Evolutionary conservation across 345 rosid genomes (phyloP).

Genomic region (Cardamine resedifolia): DNA sequence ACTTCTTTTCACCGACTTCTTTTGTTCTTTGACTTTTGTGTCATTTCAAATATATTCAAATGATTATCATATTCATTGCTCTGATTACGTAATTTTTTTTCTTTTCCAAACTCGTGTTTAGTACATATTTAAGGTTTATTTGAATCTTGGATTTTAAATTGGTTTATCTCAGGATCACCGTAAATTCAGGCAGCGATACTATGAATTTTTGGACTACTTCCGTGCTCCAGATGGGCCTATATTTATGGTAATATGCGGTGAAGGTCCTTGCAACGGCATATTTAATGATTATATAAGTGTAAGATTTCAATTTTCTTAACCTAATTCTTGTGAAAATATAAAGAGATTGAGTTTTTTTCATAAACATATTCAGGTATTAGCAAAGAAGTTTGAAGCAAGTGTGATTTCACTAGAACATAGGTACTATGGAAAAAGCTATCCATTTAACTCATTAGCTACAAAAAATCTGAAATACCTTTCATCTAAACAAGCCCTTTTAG

Average conservation of each 20-base stretch:
- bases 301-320: constrained; percentile 27
- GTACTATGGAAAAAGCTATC: constrained; percentile 83
- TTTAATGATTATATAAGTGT: constrained; percentile 69
- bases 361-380: constrained; percentile 55
- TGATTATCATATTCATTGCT: background rate
- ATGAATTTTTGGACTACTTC: constrained; percentile 70
- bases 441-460: constrained; percentile 57
- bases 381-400: constrained; percentile 92
- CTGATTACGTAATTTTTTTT: background rate
- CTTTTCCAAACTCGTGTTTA: background rate
- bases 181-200: constrained; percentile 69
- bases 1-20: background rate
- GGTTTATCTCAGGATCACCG: constrained; percentile 58
- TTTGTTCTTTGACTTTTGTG: background rate
- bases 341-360: background rate
- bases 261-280: constrained; percentile 72
- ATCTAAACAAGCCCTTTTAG: constrained; percentile 82
- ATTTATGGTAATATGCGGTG: constrained; percentile 76
- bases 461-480: constrained; percentile 76
- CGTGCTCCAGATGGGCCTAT: constrained; percentile 72
- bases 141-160: background rate
- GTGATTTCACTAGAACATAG: constrained; percentile 93
- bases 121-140: background rate
- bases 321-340: background rate
- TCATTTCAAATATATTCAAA: background rate